Percentiles rank a stretch among this genome's conserved stretches.
Evolutionary conservation across 495 filamentous ascomycete species (phyloP).

Genomic region (Penicillium malachiteum): DNA sequence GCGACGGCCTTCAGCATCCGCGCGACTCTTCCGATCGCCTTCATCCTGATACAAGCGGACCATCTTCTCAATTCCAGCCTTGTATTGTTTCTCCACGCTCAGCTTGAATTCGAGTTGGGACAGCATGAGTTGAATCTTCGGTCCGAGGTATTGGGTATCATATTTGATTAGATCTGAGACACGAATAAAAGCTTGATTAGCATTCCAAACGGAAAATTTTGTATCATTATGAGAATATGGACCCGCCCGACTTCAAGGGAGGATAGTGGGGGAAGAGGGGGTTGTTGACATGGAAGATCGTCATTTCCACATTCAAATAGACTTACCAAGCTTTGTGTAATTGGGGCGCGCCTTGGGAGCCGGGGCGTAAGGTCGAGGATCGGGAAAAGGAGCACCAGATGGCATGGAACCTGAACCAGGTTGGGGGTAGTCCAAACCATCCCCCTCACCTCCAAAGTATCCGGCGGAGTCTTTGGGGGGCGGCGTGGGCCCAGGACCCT

Average conservation of each 20-base stretch:
- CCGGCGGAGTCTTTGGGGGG: constrained; percentile 68
- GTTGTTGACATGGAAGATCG: neutral
- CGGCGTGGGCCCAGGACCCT: constrained; percentile 46
- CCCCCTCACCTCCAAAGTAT: constrained; percentile 44
- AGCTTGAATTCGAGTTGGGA: constrained; percentile 98
- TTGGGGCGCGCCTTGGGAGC: constrained; percentile 78
- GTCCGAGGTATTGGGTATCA: constrained; percentile 92
- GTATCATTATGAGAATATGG: neutral
- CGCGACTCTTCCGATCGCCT: constrained; percentile 92
- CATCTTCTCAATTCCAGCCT: constrained; percentile 99
- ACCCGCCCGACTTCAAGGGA: neutral
- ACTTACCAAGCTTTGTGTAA: constrained; percentile 92
- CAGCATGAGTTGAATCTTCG: constrained; percentile 98
- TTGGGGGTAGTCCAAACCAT: constrained; percentile 52
- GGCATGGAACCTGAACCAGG: constrained; percentile 72
- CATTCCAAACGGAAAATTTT: constrained; percentile 15
- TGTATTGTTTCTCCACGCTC: constrained; percentile 98
- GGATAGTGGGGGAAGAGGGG: neutral
- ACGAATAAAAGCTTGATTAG: constrained; percentile 4
- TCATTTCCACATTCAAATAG: neutral
- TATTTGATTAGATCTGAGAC: constrained; percentile 93
- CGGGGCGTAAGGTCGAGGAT: constrained; percentile 64
- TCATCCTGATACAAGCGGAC: constrained; percentile 96
- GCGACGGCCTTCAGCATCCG: constrained; percentile 83
- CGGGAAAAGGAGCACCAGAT: constrained; percentile 74